Evolutionary conservation across 2,329 filamentous ascomycete genomes (phyloP).

Genomic region (Endoconidiophora polonica): DNA sequence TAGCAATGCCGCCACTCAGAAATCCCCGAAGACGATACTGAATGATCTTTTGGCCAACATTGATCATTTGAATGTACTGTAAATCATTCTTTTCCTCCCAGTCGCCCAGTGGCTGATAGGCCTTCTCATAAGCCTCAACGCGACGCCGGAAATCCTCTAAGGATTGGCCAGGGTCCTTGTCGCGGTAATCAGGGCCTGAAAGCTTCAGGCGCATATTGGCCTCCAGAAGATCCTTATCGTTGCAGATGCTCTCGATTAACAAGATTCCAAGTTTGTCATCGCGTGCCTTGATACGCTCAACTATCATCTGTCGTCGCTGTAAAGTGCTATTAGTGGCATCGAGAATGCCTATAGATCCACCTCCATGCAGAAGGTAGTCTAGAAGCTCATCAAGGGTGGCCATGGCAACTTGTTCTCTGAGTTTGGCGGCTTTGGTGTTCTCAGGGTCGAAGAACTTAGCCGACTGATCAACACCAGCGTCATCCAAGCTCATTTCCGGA

Average conservation of each 20-base stretch:
- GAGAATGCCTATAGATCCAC: conserved; percentile 82
- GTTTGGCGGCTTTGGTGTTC: conserved; percentile 63
- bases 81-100: conserved; percentile 83
- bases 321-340: conserved; percentile 96
- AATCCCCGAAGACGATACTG: conserved; percentile 85
- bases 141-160: conserved; percentile 84
- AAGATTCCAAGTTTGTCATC: conserved; percentile 82
- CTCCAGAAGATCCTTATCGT: conserved; percentile 69
- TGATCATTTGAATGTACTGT: conserved; percentile 95
- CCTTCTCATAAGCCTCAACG: conserved; percentile 83
- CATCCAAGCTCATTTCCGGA: conserved; percentile 11
- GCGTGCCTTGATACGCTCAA: conserved; percentile 63
- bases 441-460: conserved; percentile 87
- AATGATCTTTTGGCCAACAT: conserved; percentile 87
- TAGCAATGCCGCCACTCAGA: conserved; percentile 78
- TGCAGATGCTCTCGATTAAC: conserved; percentile 88
- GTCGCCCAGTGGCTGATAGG: conserved; percentile 76
- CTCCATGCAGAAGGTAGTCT: conserved; percentile 67
- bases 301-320: conserved; percentile 64
- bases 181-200: conserved; percentile 87
- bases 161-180: conserved; percentile 74
- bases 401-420: conserved; percentile 83
- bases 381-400: conserved; percentile 84
- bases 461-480: conserved; percentile 53
- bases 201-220: conserved; percentile 96